Conservation (phyloP, 768 basidiomycete genomes). For the Tulasnella calospora region DNA sequence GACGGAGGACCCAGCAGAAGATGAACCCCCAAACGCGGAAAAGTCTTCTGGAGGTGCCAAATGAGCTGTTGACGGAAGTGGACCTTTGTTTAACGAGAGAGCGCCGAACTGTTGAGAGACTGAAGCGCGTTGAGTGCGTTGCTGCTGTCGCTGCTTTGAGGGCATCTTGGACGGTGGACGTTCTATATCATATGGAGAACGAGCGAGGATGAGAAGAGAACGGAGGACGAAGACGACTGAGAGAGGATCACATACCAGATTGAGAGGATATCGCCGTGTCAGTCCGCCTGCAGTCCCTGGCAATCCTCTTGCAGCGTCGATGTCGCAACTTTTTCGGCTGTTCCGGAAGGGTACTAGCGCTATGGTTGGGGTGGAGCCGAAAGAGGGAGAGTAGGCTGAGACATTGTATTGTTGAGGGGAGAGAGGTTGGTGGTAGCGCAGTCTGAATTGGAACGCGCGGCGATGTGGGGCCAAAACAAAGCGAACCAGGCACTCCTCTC, state of each 20-base stretch:
- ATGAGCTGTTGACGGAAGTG: background rate
- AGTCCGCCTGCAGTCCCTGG: background rate
- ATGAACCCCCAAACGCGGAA: constrained; percentile 1
- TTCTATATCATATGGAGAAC: no score
- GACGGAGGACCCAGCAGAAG: constrained; percentile 2
- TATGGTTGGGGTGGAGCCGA: no score
- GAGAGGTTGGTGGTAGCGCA: no score
- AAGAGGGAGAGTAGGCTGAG: no score
- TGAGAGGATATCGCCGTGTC: background rate
- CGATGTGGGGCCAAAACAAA: no score
- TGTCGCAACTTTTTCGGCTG: no score
- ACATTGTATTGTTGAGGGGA: no score
- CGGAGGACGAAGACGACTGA: background rate
- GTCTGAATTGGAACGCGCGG: no score
- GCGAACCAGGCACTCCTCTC: no score
- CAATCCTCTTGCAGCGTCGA: background rate
- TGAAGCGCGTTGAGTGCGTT: background rate
- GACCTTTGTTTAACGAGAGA: background rate
- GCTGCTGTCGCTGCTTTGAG: constrained; percentile 2
- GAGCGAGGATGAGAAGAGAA: background rate
- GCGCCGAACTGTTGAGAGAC: constrained; percentile 5
- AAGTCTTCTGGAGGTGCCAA: constrained; percentile 11
- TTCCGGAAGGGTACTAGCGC: no score
- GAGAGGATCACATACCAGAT: constrained; percentile 1
- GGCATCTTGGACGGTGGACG: background rate